These are phyloP conservation scores for Chrysanthemum seticuspe DNA, from an alignment of 129 eudicot genomes.

Conservation along the genomic window DNA sequence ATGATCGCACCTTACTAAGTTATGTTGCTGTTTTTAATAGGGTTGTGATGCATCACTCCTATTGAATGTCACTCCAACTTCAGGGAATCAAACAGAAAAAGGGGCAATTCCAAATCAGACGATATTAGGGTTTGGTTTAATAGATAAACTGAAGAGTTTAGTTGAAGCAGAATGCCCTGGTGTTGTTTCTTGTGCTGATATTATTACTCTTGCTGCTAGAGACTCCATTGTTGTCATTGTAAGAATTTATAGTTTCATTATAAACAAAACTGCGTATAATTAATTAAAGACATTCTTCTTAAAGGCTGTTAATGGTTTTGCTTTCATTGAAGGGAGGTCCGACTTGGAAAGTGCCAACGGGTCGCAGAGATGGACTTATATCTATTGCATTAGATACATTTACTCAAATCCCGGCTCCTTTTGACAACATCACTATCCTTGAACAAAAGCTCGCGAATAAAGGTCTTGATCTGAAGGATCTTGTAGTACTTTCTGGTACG, in stretches of 20 bases:
- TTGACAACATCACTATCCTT: conserved; percentile 53
- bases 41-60: conserved; percentile 89
- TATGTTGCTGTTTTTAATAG: conserved; percentile 27
- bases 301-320: not conserved
- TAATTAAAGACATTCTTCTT: not conserved
- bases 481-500: conserved; percentile 76
- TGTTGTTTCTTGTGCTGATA: conserved; percentile 89
- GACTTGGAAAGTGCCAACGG: conserved; percentile 80
- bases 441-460: conserved; percentile 52
- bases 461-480: conserved; percentile 71
- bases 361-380: conserved; percentile 73
- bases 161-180: conserved; percentile 83
- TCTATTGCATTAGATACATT: conserved; percentile 68
- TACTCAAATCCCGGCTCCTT: conserved; percentile 65
- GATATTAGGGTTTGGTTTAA: conserved; percentile 60
- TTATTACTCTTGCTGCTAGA: conserved; percentile 61
- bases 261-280: not conserved
- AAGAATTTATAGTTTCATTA: conserved; percentile 12
- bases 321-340: conserved; percentile 70
- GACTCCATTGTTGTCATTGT: conserved; percentile 68
- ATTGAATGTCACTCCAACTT: conserved; percentile 46
- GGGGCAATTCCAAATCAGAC: conserved; percentile 62
- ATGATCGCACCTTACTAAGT: too few species aligned
- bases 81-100: conserved; percentile 74
- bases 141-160: conserved; percentile 63